Conservation (phyloP, 2,329 filamentous ascomycete genomes). For the Trichocomaceae sp. region DNA sequence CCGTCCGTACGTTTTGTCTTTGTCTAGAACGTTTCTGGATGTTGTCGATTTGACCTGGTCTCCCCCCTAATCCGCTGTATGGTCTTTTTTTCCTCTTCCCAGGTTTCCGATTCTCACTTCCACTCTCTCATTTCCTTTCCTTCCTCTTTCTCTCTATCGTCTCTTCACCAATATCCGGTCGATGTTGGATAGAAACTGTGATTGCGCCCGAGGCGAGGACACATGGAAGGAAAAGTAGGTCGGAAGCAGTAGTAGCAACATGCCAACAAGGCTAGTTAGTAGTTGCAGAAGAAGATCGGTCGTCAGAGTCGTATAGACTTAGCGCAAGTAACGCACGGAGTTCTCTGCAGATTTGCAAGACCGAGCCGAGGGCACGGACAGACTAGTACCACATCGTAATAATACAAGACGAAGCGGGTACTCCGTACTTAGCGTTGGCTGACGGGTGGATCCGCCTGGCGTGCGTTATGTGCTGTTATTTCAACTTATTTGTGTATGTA, state of each 20-base stretch:
- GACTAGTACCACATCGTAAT: neutral
- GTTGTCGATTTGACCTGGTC: neutral
- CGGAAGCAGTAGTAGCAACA: neutral
- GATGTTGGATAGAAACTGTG: neutral
- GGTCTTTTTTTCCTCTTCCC: neutral
- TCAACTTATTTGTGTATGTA: neutral
- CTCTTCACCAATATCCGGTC: neutral
- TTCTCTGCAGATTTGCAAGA: slow-evolving; percentile 1
- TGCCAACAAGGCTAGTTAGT: neutral
- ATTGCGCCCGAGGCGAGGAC: neutral
- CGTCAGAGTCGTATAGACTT: neutral
- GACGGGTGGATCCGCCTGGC: neutral
- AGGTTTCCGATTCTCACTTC: neutral
- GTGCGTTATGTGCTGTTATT: neutral
- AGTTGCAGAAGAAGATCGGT: neutral
- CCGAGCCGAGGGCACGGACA: slow-evolving; percentile 9
- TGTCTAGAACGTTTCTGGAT: neutral
- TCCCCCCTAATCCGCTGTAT: no score
- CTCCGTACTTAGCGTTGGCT: neutral
- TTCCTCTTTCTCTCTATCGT: neutral
- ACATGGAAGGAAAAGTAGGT: neutral
- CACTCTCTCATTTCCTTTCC: neutral
- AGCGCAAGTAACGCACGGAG: neutral
- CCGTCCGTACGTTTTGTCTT: no score
- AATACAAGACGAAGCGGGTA: neutral